Base-by-base conservation (phyloP, 1,284 basidiomycete genomes). In the Anthracocystis panici-leucophaei region DNA sequence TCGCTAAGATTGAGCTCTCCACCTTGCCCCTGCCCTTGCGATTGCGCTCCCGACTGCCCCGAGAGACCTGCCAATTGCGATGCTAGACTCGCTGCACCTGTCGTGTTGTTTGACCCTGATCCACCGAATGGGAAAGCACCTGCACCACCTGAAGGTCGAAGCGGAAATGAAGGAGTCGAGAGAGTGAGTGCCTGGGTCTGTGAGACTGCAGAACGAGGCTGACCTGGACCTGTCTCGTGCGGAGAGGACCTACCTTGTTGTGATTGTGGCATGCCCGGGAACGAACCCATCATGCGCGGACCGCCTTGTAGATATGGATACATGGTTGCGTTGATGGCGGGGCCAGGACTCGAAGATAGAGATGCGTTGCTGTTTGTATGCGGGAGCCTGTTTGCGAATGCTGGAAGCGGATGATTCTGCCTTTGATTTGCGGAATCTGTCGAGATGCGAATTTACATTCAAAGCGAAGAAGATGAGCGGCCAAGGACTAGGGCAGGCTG, bases 1-100 rank as follows among this genome's bases (percentile, higher is more conserved):
- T 81, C 79, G 41, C 67, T 75, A 38, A 79, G 63, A 46, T 81
- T 79, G 41, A 81, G 66, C 38, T 76, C 68, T 2, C 65, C 65
- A 0, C 74, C 74, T 57, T 76, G 74, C 14, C 74, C 74, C 21
- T 75, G 73, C 23, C 67, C 67, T 57, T 76, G 74, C 52, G 54
- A 31, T 52, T 72, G 74, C 12, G 57, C 71, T 25, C 58, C 75
- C 8, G 64, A 63, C 27, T 77, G 75, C 20, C 67, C 71, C 44
- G 71, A 48, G 21, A 72, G 42, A 14, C 74, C 65, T 35, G 69
- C 69, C 29, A 76, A 35, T 49, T 76, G 74, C 20, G 69, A 76
- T 20, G 74, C 68, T 23, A 76, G 35, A 57, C 74, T 69, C n/a
- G 65, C 69, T 53, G 68, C 66, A 11, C 75, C 75, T 23, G 75